These are phyloP conservation scores for Ephemerocybe angulata DNA, from an alignment of 768 basidiomycete species.

Conservation along the genomic window DNA sequence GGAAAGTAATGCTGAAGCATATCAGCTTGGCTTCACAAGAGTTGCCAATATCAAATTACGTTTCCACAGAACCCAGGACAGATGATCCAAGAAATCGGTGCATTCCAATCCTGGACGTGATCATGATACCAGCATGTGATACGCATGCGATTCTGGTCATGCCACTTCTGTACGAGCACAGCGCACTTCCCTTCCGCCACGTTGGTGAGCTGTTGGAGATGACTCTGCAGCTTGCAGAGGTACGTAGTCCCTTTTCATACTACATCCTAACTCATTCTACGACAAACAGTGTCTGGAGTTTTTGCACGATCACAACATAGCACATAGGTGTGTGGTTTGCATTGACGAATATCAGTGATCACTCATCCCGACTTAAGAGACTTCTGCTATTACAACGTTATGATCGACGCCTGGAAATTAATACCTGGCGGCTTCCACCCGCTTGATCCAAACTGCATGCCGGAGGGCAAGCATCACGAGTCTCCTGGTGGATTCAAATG, in stretches of 20 bases:
- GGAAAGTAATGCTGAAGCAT: background rate
- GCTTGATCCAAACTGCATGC: background rate
- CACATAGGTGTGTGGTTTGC: slow-evolving; percentile 10
- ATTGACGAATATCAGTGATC: background rate
- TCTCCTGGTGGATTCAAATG: background rate
- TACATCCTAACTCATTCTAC: too few species aligned
- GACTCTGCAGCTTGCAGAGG: slow-evolving; percentile 18
- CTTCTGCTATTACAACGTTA: slow-evolving; percentile 16
- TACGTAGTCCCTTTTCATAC: slow-evolving; percentile 1
- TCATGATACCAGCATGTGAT: slow-evolving; percentile 16
- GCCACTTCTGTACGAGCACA: slow-evolving; percentile 16
- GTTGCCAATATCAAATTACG: slow-evolving; percentile 10
- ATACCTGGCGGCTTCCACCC: slow-evolving; percentile 16
- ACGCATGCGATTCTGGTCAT: slow-evolving; percentile 17
- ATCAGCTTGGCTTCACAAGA: background rate
- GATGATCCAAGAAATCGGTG: slow-evolving; percentile 21
- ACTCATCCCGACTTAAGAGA: slow-evolving; percentile 15
- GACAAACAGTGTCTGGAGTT: slow-evolving; percentile 21
- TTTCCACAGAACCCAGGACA: slow-evolving; percentile 10
- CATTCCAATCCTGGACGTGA: slow-evolving; percentile 21
- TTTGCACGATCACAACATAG: slow-evolving; percentile 19
- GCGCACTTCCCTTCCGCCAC: slow-evolving; percentile 15
- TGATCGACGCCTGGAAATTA: slow-evolving; percentile 18
- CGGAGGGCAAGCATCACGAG: background rate
- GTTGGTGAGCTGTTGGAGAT: slow-evolving; percentile 21